These are phyloP conservation scores for Priceomyces carsonii DNA, from an alignment of 805 yeast species.

Conservation along the genomic window DNA sequence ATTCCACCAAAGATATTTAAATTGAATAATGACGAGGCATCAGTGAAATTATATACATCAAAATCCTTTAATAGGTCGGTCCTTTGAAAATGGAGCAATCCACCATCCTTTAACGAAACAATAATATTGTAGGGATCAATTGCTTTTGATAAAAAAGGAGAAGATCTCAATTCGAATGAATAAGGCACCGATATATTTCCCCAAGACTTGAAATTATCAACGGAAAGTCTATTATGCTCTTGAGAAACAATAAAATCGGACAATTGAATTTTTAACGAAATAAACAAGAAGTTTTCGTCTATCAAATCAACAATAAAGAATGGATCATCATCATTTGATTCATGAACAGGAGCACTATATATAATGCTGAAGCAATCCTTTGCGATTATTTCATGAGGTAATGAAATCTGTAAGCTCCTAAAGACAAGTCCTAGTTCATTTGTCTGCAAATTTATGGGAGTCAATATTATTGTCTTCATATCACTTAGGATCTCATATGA, in stretches of 20 bases:
- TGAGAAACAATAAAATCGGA: conserved; percentile 41
- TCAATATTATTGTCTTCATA: conserved; percentile 29
- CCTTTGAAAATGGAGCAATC: conserved; percentile 57
- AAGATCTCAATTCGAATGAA: conserved; percentile 43
- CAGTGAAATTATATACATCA: conserved; percentile 55
- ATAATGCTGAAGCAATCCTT: conserved; percentile 16
- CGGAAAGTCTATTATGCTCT: conserved; percentile 16
- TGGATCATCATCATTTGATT: conserved; percentile 14
- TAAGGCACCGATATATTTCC: conserved; percentile 69
- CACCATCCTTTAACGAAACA: conserved; percentile 75
- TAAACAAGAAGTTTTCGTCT: conserved; percentile 50
- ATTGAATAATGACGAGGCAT: conserved; percentile 35
- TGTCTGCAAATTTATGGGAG: conserved; percentile 39
- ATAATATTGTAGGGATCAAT: conserved; percentile 47
- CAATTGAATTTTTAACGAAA: conserved; percentile 48
- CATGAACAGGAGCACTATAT: conserved; percentile 3
- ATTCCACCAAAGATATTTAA: conserved; percentile 28
- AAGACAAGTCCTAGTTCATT: conserved; percentile 33
- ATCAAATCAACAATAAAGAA: conserved; percentile 53
- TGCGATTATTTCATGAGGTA: conserved; percentile 24
- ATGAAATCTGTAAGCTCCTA: conserved; percentile 31
- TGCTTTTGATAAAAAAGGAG: conserved; percentile 35
- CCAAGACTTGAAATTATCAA: conserved; percentile 53
- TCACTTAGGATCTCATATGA: conserved; percentile 33
- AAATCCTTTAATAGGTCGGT: conserved; percentile 34